These are phyloP conservation scores for Pilaira anomala DNA, from an alignment of 192 early-diverging fungal species.

Conservation along the genomic window DNA sequence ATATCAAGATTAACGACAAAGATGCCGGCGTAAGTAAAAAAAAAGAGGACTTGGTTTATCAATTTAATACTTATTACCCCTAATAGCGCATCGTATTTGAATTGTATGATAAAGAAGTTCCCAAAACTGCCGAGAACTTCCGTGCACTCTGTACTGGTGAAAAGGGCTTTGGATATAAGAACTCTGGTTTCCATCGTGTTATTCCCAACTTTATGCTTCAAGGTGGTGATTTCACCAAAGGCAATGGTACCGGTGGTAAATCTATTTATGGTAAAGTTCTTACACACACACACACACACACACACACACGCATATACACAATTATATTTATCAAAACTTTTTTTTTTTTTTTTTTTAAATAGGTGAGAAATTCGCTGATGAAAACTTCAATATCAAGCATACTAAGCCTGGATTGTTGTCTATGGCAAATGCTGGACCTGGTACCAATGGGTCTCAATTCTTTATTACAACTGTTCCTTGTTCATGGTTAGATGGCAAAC, in stretches of 20 bases:
- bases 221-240: slow-evolving; percentile 72
- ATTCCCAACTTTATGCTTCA: slow-evolving; percentile 78
- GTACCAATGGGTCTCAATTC: slow-evolving; percentile 91
- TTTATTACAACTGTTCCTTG: slow-evolving; percentile 88
- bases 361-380: slow-evolving; percentile 77
- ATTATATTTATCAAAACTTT: slow-evolving; percentile 22
- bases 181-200: slow-evolving; percentile 65
- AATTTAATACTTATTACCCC: too few relatives aligned
- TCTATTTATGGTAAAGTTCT: slow-evolving; percentile 69
- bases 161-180: slow-evolving; percentile 76
- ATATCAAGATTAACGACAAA: too few relatives aligned
- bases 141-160: slow-evolving; percentile 87
- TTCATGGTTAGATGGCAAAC: slow-evolving; percentile 86
- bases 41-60: too few relatives aligned
- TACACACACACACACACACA: too few relatives aligned
- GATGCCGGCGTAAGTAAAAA: too few relatives aligned
- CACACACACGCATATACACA: too few relatives aligned
- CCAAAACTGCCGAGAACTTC: slow-evolving; percentile 88
- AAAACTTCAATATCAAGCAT: slow-evolving; percentile 78
- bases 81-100: slow-evolving; percentile 58
- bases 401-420: slow-evolving; percentile 60
- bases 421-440: slow-evolving; percentile 78
- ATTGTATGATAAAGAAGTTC: slow-evolving; percentile 59
- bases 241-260: slow-evolving; percentile 74
- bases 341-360: slow-evolving; percentile 28